These are phyloP conservation scores for Cladobotryum mycophilum DNA, from an alignment of 2,329 filamentous ascomycete genomes.

Conservation along the genomic window DNA sequence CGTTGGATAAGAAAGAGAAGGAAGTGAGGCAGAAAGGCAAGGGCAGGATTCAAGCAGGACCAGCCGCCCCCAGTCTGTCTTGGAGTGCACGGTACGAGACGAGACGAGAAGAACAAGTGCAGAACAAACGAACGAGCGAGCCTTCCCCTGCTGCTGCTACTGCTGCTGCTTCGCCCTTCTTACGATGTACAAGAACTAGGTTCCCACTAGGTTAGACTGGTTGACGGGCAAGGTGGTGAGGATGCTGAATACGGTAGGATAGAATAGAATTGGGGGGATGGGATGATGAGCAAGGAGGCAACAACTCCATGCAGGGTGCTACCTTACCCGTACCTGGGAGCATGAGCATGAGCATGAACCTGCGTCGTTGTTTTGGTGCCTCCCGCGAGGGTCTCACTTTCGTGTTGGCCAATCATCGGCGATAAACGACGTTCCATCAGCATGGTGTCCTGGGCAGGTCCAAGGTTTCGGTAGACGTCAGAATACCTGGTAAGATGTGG, in stretches of 20 bases:
- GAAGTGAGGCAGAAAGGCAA: constrained; percentile 8
- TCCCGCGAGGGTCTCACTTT: constrained; percentile 1
- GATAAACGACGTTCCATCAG: constrained; percentile 7
- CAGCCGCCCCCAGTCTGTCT: too few relatives aligned
- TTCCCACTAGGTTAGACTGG: too few relatives aligned
- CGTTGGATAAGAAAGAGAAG: constrained; percentile 4
- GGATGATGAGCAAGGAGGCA: too few relatives aligned
- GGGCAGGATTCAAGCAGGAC: constrained; percentile 3
- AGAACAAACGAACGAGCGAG: neutral
- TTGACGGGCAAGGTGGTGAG: too few relatives aligned
- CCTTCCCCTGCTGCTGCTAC: too few relatives aligned
- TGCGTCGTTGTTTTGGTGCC: constrained; percentile 10
- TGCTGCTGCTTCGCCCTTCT: too few relatives aligned
- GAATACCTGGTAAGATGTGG: neutral
- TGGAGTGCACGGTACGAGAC: too few relatives aligned
- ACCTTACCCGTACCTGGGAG: neutral
- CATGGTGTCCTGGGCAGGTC: constrained; percentile 2
- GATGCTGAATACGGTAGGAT: too few relatives aligned
- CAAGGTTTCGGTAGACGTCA: constrained; percentile 10
- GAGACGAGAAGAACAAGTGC: neutral
- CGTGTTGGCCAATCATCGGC: constrained; percentile 10
- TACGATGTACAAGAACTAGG: too few relatives aligned
- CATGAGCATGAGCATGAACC: neutral
- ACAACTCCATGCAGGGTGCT: too few relatives aligned
- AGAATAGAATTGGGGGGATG: too few relatives aligned